Evolutionary conservation across 257 asterid genomes (phyloP).

Genomic region (Datura wrightii): DNA sequence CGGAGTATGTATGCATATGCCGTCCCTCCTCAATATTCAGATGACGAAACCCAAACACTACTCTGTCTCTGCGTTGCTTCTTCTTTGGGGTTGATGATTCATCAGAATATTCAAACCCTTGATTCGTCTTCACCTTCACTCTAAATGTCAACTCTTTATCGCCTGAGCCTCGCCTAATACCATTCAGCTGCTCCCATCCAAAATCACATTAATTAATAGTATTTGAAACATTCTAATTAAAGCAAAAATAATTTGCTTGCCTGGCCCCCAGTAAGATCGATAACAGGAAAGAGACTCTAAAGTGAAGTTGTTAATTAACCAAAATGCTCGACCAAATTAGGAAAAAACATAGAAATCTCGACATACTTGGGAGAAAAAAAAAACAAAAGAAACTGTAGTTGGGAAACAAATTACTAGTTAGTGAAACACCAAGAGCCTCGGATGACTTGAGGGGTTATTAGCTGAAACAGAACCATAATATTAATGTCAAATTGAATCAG

Average conservation of each 20-base stretch:
- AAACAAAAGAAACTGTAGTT: no score
- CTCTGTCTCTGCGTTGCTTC: constrained; percentile 33
- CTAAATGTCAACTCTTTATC: constrained; percentile 56
- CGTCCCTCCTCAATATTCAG: constrained; percentile 16
- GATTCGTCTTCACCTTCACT: constrained; percentile 40
- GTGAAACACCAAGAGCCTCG: not conserved
- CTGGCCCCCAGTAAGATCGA: not conserved
- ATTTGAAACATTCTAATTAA: not conserved
- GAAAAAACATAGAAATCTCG: not conserved
- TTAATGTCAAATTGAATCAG: not conserved
- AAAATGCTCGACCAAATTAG: not conserved
- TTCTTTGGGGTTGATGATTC: constrained; percentile 53
- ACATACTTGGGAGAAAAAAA: not conserved
- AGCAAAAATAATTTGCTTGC: not conserved
- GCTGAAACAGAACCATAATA: not conserved
- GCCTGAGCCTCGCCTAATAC: constrained; percentile 46
- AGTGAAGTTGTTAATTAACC: not conserved
- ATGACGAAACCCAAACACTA: constrained; percentile 26
- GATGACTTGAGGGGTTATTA: no score
- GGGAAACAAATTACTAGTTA: not conserved
- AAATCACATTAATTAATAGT: not conserved
- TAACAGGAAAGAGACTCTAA: not conserved
- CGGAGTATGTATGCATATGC: no score
- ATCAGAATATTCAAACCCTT: constrained; percentile 44
- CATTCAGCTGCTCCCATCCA: constrained; percentile 52